phyloP scores from a whole-genome alignment of 148 eudicot species.

The Chenopodium album region DNA sequence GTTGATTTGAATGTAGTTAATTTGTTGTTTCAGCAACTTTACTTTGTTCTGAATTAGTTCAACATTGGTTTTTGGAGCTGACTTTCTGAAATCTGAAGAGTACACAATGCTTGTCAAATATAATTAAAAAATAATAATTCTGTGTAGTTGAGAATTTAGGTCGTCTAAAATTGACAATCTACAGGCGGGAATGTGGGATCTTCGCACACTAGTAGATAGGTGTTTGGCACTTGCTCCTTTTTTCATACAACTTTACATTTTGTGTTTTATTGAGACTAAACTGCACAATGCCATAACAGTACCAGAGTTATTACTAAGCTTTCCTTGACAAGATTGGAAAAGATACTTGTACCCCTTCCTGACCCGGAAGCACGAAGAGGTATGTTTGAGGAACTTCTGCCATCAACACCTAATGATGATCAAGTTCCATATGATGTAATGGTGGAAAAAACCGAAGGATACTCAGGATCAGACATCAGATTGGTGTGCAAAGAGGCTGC shows the following conservation, averaged over 20 bases:
- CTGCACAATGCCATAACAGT: neutral
- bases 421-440: constrained; percentile 70
- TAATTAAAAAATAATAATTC: too few relatives aligned
- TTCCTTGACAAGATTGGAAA: constrained; percentile 29
- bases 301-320: neutral
- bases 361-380: constrained; percentile 88
- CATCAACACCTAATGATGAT: constrained; percentile 44
- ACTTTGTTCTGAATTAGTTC: neutral
- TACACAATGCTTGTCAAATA: neutral
- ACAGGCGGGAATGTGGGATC: neutral
- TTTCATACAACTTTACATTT: neutral
- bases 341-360: constrained; percentile 98
- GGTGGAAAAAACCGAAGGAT: constrained; percentile 84
- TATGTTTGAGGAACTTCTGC: constrained; percentile 87
- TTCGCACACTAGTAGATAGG: neutral
- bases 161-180: neutral
- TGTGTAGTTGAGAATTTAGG: neutral
- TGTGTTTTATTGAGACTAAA: neutral
- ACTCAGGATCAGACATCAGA: constrained; percentile 92
- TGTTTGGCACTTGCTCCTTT: neutral
- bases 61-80: neutral
- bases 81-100: neutral
- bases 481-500: constrained; percentile 97
- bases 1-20: neutral
- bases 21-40: neutral